These are phyloP conservation scores for Lentinula lateritia DNA, from an alignment of 768 basidiomycete species.

Conservation along the genomic window DNA sequence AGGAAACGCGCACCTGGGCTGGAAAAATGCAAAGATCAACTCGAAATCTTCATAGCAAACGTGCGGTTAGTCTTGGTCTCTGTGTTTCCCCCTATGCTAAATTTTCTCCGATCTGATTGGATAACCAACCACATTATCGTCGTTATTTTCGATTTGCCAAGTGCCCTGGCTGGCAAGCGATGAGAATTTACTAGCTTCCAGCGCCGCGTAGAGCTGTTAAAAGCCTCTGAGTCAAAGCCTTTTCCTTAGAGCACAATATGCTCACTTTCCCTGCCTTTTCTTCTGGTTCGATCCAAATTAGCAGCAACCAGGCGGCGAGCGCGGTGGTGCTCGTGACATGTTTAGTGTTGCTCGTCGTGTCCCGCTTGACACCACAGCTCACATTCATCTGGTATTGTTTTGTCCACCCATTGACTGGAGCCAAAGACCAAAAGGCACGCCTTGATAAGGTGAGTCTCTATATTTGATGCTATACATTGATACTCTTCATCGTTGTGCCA, in stretches of 20 bases:
- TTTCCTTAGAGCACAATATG: neutral
- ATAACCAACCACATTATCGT: neutral
- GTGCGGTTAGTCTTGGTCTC: neutral
- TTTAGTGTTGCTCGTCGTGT: neutral
- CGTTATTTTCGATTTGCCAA: neutral
- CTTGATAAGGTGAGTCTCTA: constrained; percentile 32
- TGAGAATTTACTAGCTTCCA: neutral
- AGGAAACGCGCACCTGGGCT: no score
- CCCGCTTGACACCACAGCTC: constrained; percentile 31
- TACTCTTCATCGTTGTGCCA: neutral
- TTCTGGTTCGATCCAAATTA: neutral
- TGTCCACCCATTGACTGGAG: constrained; percentile 31
- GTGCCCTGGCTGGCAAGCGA: neutral
- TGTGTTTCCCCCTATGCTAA: neutral
- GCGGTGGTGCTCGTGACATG: neutral
- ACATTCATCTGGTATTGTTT: constrained; percentile 49
- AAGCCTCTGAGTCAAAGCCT: neutral
- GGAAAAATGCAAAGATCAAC: neutral
- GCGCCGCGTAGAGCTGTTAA: neutral
- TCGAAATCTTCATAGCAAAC: neutral
- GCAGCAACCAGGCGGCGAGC: neutral
- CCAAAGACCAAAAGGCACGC: constrained; percentile 34
- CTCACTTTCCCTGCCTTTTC: neutral
- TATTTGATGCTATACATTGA: neutral
- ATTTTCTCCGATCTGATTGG: neutral